Conservation (phyloP, 2,329 filamentous ascomycete genomes). For the Diaporthe sp. region DNA sequence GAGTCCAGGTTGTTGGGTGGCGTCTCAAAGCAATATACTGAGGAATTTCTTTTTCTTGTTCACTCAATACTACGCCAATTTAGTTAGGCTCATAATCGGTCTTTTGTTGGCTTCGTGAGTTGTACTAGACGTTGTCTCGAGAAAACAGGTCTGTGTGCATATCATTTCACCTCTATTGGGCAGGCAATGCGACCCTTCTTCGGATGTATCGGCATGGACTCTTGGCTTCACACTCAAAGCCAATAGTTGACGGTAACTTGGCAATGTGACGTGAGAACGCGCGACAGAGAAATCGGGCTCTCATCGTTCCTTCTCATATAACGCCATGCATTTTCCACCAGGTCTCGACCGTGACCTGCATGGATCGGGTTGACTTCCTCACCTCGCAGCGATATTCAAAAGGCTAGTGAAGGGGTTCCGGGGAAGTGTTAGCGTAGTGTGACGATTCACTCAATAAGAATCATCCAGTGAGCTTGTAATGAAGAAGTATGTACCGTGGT, state of each 20-base stretch:
- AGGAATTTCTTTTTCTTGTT: not conserved
- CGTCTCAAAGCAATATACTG: constrained; percentile 41
- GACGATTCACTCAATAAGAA: not conserved
- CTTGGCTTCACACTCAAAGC: too few relatives aligned
- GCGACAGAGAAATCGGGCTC: not conserved
- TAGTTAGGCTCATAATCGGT: too few relatives aligned
- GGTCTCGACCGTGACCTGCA: not conserved
- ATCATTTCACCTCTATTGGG: too few relatives aligned
- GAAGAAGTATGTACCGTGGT: too few relatives aligned
- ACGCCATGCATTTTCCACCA: not conserved
- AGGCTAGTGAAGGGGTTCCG: not conserved
- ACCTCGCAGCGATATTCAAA: not conserved
- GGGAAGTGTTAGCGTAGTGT: not conserved
- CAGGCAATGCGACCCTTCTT: too few relatives aligned
- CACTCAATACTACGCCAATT: too few relatives aligned
- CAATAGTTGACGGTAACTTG: not conserved
- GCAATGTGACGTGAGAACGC: not conserved
- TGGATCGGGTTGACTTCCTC: not conserved
- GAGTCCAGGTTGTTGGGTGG: constrained; percentile 49
- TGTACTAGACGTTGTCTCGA: too few relatives aligned
- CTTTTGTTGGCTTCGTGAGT: too few relatives aligned
- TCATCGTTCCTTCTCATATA: too few relatives aligned
- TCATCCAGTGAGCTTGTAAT: too few relatives aligned
- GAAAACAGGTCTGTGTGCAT: too few relatives aligned
- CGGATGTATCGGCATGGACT: too few relatives aligned